These are phyloP conservation scores for Leptosphaerulina australis DNA, from an alignment of 2,329 filamentous ascomycete genomes.

Conservation along the genomic window DNA sequence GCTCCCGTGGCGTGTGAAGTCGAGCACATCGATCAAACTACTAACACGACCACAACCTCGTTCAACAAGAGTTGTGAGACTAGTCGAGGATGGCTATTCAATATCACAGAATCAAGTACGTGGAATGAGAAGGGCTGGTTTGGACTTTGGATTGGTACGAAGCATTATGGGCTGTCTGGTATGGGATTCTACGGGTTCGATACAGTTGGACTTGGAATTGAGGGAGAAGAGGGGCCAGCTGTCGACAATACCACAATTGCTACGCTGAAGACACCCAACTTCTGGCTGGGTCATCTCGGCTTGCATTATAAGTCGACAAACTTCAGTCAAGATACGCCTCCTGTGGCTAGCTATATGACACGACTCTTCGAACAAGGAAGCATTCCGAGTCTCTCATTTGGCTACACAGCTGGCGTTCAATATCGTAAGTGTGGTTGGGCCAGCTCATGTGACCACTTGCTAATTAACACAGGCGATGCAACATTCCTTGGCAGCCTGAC, in stretches of 20 bases:
- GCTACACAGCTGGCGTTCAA: conserved; percentile 75
- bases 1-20: conserved; percentile 39
- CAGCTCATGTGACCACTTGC: background rate
- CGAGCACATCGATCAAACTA: conserved; percentile 55
- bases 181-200: conserved; percentile 70
- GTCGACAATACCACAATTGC: conserved; percentile 53
- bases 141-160: conserved; percentile 62
- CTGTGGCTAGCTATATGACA: conserved; percentile 60
- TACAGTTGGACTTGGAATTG: conserved; percentile 50
- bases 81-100: conserved; percentile 65
- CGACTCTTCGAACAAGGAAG: conserved; percentile 59
- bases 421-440: conserved; percentile 61
- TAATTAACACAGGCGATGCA: conserved; percentile 35
- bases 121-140: conserved; percentile 67
- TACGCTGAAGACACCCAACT: conserved; percentile 49
- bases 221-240: conserved; percentile 49
- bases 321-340: conserved; percentile 59
- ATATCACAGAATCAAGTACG: conserved; percentile 59
- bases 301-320: conserved; percentile 58
- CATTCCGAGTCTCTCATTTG: conserved; percentile 76
- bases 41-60: conserved; percentile 31
- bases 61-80: conserved; percentile 54
- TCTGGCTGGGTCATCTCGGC: conserved; percentile 57
- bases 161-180: conserved; percentile 62
- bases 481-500: conserved; percentile 59